Base-by-base conservation (phyloP, 2,329 filamentous ascomycete genomes). In the Fusarium luffae region DNA sequence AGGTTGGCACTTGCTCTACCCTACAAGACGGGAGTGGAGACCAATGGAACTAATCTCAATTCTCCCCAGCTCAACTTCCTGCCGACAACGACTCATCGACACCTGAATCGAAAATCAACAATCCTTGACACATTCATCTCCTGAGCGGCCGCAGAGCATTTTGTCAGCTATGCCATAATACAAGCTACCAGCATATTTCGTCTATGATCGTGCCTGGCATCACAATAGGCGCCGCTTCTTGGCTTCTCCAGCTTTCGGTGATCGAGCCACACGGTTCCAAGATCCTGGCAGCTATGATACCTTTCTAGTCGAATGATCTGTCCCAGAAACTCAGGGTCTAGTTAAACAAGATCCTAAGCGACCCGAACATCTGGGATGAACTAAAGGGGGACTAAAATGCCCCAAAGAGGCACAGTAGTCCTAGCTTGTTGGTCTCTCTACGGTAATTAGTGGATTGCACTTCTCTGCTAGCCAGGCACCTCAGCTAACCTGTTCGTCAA, bases 351-450 rank as follows among this genome's bases (percentile, higher is more conserved):
- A 80, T 79, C 77, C 79, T 76, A 76, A 76, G 76, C 75, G 80
- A 80, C 77, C 80, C 80, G 72, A 75, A 68, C 71, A 73, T 75
- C 74, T 74, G 80, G 80, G 77, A 80, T 75, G 74, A 77, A 78
- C 80, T 81, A 81, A 79, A 75, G 72, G 77, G 49, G 49, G 71
- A 68, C 74, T 66, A 70, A 59, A 66, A 75, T 75, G 74, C 66
- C 72, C 71, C 68, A 74, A 74, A 70, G 70, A 71, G 77, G 78
- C 78, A 78, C 76, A 78, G 75, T 73, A 70, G 66, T 54, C 64
- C 70, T 71, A 73, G 71, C 61, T 72, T 60, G 71, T 70, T 75
- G 74, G 74, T 58, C 61, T 69, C 59, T 47, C 68, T 59, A 68
- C 28, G 46, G 46, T 37, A 68, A 68, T 68, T 68, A 64, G 68